Percentiles rank a stretch among this genome's conserved stretches.
Evolutionary conservation across 2,329 filamentous ascomycete species (phyloP).

Genomic region (Neonectria sp.): DNA sequence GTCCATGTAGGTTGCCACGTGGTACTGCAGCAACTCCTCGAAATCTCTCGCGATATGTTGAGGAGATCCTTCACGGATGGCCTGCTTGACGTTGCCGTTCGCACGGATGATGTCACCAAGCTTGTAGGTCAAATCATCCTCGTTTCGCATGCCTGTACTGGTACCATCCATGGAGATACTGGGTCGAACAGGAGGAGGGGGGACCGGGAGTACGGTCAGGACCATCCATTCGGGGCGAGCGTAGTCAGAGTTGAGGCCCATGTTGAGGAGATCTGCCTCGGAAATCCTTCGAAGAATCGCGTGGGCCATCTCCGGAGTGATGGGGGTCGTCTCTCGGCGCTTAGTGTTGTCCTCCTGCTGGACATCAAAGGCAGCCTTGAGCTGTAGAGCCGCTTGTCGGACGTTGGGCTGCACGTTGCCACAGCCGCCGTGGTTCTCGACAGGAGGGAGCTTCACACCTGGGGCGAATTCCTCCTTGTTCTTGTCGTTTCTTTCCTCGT

Average conservation of each 20-base stretch:
- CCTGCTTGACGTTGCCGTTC: slow-evolving; percentile 94
- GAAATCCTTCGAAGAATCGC: slow-evolving; percentile 90
- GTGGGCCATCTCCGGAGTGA: slow-evolving; percentile 88
- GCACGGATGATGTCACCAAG: slow-evolving; percentile 98
- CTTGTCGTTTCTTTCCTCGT: slow-evolving; percentile 79
- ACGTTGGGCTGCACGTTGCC: slow-evolving; percentile 93
- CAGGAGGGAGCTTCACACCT: slow-evolving; percentile 66
- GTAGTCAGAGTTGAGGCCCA: slow-evolving; percentile 95
- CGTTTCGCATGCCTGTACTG: slow-evolving; percentile 90
- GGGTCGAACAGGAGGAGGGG: slow-evolving; percentile 93
- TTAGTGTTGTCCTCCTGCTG: slow-evolving; percentile 77
- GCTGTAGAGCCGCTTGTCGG: slow-evolving; percentile 86
- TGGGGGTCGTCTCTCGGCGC: slow-evolving; percentile 82
- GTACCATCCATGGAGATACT: slow-evolving; percentile 98
- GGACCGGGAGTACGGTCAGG: slow-evolving; percentile 93
- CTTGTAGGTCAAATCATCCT: slow-evolving; percentile 99
- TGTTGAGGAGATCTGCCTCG: slow-evolving; percentile 84
- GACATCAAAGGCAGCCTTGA: slow-evolving; percentile 82
- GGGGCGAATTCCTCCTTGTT: slow-evolving; percentile 78
- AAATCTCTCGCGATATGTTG: slow-evolving; percentile 94
- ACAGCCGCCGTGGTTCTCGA: slow-evolving; percentile 85
- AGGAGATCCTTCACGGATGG: slow-evolving; percentile 91
- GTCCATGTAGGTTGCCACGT: slow-evolving; percentile 99
- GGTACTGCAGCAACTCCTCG: slow-evolving; percentile 93
- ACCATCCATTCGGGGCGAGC: slow-evolving; percentile 99